Conservation (phyloP, 371 early-diverging fungal genomes). For the Rhizopus arrhizus region DNA sequence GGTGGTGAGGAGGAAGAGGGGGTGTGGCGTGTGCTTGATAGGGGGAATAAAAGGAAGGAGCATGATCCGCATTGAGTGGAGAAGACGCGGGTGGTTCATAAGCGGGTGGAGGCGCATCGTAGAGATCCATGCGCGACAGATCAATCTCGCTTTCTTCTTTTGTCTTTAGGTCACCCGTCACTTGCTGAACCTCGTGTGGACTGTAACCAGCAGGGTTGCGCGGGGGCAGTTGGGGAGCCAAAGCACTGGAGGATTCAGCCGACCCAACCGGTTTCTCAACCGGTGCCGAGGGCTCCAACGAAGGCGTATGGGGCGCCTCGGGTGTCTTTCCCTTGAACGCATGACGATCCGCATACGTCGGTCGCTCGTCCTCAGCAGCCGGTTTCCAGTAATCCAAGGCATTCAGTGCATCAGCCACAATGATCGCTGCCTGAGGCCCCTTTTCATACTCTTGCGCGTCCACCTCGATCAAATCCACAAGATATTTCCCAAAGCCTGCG, state of each 20-base stretch:
- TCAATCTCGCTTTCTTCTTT: constrained; percentile 25
- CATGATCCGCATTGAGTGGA: constrained; percentile 18
- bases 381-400: constrained; percentile 50
- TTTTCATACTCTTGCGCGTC: constrained; percentile 42
- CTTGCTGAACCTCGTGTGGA: constrained; percentile 25
- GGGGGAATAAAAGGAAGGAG: constrained; percentile 11
- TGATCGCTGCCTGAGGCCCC: constrained; percentile 37
- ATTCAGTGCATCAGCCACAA: constrained; percentile 43
- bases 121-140: constrained; percentile 35
- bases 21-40: constrained; percentile 24
- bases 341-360: constrained; percentile 19
- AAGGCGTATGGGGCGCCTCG: not conserved
- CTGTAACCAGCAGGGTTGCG: constrained; percentile 17
- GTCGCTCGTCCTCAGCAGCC: constrained; percentile 40
- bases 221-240: constrained; percentile 8
- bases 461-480: constrained; percentile 47
- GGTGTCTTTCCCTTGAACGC: constrained; percentile 24
- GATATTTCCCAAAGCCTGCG: constrained; percentile 55
- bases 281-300: constrained; percentile 22
- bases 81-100: constrained; percentile 25
- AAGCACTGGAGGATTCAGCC: constrained; percentile 7
- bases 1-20: constrained; percentile 11
- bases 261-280: constrained; percentile 1
- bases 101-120: constrained; percentile 48
- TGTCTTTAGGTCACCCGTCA: constrained; percentile 33